Conservation (phyloP, 805 yeast genomes). For the Jamesozyma rosinii region DNA sequence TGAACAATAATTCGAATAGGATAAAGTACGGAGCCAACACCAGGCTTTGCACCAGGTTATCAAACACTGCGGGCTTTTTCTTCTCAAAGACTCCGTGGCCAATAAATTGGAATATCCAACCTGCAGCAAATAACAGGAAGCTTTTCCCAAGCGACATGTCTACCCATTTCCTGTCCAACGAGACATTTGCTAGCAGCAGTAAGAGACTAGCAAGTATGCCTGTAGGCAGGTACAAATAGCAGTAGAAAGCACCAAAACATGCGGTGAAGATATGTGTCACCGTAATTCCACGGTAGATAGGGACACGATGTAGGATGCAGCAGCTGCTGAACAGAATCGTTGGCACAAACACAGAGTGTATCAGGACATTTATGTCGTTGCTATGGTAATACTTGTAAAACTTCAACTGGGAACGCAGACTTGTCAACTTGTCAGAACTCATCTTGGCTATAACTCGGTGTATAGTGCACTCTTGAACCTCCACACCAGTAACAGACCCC, state of each 20-base stretch:
- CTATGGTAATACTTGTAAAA: constrained; percentile 52
- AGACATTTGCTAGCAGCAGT: constrained; percentile 28
- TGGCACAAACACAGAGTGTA: constrained; percentile 78
- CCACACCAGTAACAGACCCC: too few relatives aligned
- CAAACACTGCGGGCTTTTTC: constrained; percentile 79
- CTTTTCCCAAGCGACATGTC: constrained; percentile 7
- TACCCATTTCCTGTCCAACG: constrained; percentile 16
- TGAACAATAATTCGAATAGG: constrained; percentile 62
- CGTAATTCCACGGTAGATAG: constrained; percentile 28
- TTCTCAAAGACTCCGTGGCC: constrained; percentile 81
- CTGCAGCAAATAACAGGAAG: constrained; percentile 36
- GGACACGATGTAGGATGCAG: constrained; percentile 14
- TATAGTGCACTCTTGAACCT: too few relatives aligned
- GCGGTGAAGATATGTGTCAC: constrained; percentile 40
- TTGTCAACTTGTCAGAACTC: background rate
- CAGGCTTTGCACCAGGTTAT: constrained; percentile 73
- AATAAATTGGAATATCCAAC: constrained; percentile 79
- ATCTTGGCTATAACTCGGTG: too few relatives aligned
- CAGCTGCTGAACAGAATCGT: constrained; percentile 49
- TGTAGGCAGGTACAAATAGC: constrained; percentile 42
- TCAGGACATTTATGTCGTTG: constrained; percentile 51
- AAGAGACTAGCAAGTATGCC: constrained; percentile 40
- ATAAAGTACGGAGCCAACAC: constrained; percentile 90
- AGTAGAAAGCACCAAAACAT: constrained; percentile 50
- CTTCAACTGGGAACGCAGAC: constrained; percentile 37